Percentiles rank a stretch among this genome's conserved stretches.
These are phyloP conservation scores for Fimicolochytrium jonesii DNA, from an alignment of 192 early-diverging fungal genomes.

Conservation along the genomic window DNA sequence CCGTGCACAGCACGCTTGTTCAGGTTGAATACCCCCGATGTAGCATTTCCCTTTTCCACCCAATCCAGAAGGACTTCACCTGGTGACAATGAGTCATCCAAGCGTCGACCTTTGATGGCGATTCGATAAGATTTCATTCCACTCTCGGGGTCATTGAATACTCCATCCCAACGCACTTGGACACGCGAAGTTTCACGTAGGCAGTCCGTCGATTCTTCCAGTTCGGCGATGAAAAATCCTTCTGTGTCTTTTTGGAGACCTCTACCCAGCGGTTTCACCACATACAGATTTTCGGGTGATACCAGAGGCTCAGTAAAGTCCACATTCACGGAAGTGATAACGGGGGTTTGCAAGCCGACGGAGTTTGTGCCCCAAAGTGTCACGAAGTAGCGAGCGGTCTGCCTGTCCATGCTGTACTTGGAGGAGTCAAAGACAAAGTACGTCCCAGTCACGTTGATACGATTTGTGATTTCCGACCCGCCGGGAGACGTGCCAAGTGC, in stretches of 20 bases:
- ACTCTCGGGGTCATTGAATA: constrained; percentile 2
- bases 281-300: too few species aligned
- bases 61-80: background rate
- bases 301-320: background rate
- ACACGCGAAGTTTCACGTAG: background rate
- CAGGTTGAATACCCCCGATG: background rate
- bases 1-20: background rate
- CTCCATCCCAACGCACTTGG: constrained; percentile 6
- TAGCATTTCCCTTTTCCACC: background rate
- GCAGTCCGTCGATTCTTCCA: too few species aligned
- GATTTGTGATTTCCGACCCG: background rate
- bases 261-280: too few species aligned
- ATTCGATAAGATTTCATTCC: background rate
- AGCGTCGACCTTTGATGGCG: background rate
- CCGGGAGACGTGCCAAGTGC: background rate
- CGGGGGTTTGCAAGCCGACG: background rate
- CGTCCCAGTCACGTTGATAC: background rate
- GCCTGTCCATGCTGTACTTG: background rate
- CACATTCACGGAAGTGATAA: background rate
- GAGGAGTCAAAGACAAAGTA: background rate
- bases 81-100: too few species aligned
- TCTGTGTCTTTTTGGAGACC: too few species aligned
- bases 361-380: background rate
- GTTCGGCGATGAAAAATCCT: too few species aligned
- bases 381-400: background rate